phyloP scores from a whole-genome alignment of 2,329 filamentous ascomycete genomes.

The Paracamarosporium sp. region DNA sequence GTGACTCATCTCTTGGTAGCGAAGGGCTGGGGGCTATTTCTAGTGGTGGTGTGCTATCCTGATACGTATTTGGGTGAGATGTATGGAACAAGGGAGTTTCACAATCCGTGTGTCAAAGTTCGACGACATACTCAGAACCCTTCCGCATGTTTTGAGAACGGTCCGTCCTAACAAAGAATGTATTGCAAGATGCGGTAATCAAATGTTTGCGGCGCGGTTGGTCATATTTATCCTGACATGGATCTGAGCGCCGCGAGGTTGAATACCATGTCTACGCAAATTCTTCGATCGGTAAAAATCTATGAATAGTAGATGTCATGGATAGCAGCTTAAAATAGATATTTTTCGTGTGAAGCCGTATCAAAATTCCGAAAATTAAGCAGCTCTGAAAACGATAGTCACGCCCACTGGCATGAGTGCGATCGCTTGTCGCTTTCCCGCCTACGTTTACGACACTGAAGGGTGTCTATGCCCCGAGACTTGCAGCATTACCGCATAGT shows the following conservation, averaged over 20 bases:
- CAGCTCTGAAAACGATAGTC: neutral
- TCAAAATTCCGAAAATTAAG: neutral
- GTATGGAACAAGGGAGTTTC: neutral
- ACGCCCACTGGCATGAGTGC: neutral
- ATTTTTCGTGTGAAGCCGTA: neutral
- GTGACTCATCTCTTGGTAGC: neutral
- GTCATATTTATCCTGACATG: no score
- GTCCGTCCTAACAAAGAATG: no score
- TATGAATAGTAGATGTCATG: no score
- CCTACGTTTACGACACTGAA: neutral
- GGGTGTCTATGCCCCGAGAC: neutral
- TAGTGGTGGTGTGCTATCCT: neutral
- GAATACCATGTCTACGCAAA: no score
- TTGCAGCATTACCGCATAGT: neutral
- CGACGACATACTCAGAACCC: no score
- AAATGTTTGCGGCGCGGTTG: no score
- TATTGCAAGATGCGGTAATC: no score
- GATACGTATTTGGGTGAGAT: neutral
- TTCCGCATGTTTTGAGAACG: no score
- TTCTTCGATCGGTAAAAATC: no score
- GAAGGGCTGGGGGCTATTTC: neutral
- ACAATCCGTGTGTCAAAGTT: neutral
- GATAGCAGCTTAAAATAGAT: neutral
- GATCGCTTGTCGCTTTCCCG: slow-evolving; percentile 4
- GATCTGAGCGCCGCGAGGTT: no score